These are phyloP conservation scores for Trichophaea hybrida DNA, from an alignment of 2,329 filamentous ascomycete species.

Conservation along the genomic window DNA sequence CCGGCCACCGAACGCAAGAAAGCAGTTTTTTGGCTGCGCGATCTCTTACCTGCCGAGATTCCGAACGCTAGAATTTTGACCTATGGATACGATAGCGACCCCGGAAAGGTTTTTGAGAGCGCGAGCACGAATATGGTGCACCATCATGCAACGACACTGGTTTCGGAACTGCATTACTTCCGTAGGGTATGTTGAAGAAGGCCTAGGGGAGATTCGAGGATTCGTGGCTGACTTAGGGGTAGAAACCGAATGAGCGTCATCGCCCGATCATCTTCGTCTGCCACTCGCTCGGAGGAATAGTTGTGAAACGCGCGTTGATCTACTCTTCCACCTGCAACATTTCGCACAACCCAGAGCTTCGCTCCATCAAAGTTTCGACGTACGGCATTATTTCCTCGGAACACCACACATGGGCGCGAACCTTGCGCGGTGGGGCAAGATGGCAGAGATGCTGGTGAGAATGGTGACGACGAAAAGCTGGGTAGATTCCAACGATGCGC, in stretches of 20 bases:
- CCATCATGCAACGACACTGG: slow-evolving; percentile 26
- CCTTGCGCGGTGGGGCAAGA: slow-evolving; percentile 48
- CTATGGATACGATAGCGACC: slow-evolving; percentile 28
- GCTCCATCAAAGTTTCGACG: slow-evolving; percentile 21
- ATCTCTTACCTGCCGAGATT: slow-evolving; percentile 27
- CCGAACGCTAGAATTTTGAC: slow-evolving; percentile 28
- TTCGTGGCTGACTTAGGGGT: neutral
- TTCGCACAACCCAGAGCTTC: slow-evolving; percentile 25
- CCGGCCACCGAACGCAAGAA: slow-evolving; percentile 7
- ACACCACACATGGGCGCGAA: slow-evolving; percentile 5
- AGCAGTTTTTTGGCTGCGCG: slow-evolving; percentile 27
- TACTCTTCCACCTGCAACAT: slow-evolving; percentile 21
- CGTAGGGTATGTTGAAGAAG: slow-evolving; percentile 18
- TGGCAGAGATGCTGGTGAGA: slow-evolving; percentile 53
- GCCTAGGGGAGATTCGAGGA: neutral
- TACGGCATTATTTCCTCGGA: slow-evolving; percentile 1
- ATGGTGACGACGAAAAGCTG: slow-evolving; percentile 50
- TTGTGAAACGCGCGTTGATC: slow-evolving; percentile 8
- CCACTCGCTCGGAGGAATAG: slow-evolving; percentile 5
- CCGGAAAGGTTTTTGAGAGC: slow-evolving; percentile 23
- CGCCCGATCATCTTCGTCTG: slow-evolving; percentile 9
- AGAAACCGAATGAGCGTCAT: slow-evolving; percentile 2
- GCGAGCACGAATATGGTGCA: slow-evolving; percentile 26
- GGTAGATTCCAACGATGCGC: slow-evolving; percentile 51
- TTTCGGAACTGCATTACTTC: slow-evolving; percentile 26